Base-by-base conservation (phyloP, 441 rosid species). In the Adansonia grandidieri region DNA sequence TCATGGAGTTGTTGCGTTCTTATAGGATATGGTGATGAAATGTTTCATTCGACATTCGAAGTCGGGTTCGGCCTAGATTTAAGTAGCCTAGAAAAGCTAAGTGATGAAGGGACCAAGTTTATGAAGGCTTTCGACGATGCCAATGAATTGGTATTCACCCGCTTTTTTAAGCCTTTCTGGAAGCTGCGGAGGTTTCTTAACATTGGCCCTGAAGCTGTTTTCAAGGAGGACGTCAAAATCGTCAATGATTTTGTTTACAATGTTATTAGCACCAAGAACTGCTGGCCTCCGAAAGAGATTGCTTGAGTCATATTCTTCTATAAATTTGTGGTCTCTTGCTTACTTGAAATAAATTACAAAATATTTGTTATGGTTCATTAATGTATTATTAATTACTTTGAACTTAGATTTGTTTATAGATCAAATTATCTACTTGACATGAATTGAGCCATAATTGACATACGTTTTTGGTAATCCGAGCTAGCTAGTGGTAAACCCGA, bases 21-120 rank as follows among this genome's bases (percentile, higher is more conserved):
- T 32, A 19, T 6, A 53, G 57, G 57, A 53, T 53, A 13, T 53
- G 57, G 15, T 53, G 17, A 53, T 53, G 57, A 53, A 53, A 56
- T 6, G 9, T 5, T 56, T 19, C 9, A 56, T 5, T 56, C 61
- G 22, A 17, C 17, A 56, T 56, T 5, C 17, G 17, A 56, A 56
- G 61, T 56, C 5, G 61, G 61, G 61, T 56, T 56, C 6, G 61
- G 61, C n/a, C 6, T 56, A 17, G 61, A 56, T 56, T 17, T 56
- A 2, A n/a, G 17, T 56, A 17, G 8, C 17, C 68, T 93, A 83
- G 83, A 77, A 4, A 92, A 88, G 5, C 84, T 88, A 64, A 17
- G 2, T 56, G 22, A 56, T 5, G 61, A 56, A 6, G 22, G 9
- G 7, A 56, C 2, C 40, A 32, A 32, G 20, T 2, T 56, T 56